Evolutionary conservation across 257 asterid genomes (phyloP), one percentile per base, ranked within the genome.

Genomic region (Forsythia viridissima): DNA sequence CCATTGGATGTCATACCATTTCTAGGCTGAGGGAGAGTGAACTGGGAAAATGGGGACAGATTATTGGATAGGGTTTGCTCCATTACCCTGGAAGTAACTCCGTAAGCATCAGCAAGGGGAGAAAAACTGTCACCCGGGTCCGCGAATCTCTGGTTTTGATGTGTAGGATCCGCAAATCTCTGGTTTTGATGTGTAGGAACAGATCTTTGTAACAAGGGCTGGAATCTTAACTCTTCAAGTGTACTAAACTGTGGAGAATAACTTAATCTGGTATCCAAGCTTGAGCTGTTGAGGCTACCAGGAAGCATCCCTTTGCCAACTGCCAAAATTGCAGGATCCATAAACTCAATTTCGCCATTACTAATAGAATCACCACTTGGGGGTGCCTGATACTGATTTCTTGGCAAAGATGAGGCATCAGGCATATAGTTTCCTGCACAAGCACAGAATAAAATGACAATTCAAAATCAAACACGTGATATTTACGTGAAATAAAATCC

Each of bases 261-360:
- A 80, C 82, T 87, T 44, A 92, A 82, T 80, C 92, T 86, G 57
- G 83, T 71, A 74, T 90, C 96, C 71, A 91, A 76, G 84, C 92
- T 87, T 15, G 93, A 51, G 82, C 81, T 80, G 81, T 83, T 84
- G 76, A 85, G 69, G 86, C 92, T 86, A 83, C 88, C 84, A 20
- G 94, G 89, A 79, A 93, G 76, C 80, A 91, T 91, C 82, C 93
- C 97, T 81, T 88, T 93, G 80, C 97, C 98, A 82, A 96, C 99
- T 71, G 98, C 98, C 89, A 96, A 89, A 73, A 96, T 96, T 73
- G 99, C 99, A 73, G 99, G 99, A 85, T 96, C 99, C 84, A 90
- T 87, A 80, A 96, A 93, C 85, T 93, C 99, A 82, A 93, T 80
- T 76, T 93, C 97, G 39, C 89, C 92, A 63, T 87, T 84, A 74